These are phyloP conservation scores for Suillus subluteus DNA, from an alignment of 768 basidiomycete genomes.

Conservation along the genomic window DNA sequence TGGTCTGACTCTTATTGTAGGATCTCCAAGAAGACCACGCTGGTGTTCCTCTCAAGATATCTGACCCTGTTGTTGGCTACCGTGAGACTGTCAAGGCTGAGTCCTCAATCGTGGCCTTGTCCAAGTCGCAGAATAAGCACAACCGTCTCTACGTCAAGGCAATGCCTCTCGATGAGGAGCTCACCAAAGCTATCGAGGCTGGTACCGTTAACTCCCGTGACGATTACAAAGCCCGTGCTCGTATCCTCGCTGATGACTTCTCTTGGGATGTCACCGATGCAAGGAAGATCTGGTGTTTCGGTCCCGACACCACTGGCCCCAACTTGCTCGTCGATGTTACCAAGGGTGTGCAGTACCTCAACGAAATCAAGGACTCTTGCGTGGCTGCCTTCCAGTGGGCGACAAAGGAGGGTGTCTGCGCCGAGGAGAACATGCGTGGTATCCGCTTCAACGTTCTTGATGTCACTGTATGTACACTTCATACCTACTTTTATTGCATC, in stretches of 20 bases:
- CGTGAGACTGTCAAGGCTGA: constrained; percentile 97
- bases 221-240: constrained; percentile 96
- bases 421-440: constrained; percentile 99
- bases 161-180: constrained; percentile 90
- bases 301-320: constrained; percentile 95
- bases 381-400: constrained; percentile 99
- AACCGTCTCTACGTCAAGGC: constrained; percentile 97
- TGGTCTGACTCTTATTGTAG: constrained; percentile 39
- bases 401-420: constrained; percentile 95
- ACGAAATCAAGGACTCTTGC: constrained; percentile 99
- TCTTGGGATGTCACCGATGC: constrained; percentile 99
- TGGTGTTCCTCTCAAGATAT: constrained; percentile 98
- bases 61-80: constrained; percentile 97
- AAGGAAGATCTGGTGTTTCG: constrained; percentile 99
- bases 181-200: constrained; percentile 88
- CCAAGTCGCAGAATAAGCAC: constrained; percentile 99
- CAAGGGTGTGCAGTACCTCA: constrained; percentile 98
- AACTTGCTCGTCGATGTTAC: constrained; percentile 98
- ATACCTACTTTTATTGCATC: background rate
- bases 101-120: constrained; percentile 93
- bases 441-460: constrained; percentile 94
- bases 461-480: constrained; percentile 72
- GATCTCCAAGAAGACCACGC: constrained; percentile 99
- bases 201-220: constrained; percentile 90
- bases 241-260: constrained; percentile 92